These are phyloP conservation scores for Silene conica DNA, from an alignment of 148 eudicot genomes.

Conservation along the genomic window DNA sequence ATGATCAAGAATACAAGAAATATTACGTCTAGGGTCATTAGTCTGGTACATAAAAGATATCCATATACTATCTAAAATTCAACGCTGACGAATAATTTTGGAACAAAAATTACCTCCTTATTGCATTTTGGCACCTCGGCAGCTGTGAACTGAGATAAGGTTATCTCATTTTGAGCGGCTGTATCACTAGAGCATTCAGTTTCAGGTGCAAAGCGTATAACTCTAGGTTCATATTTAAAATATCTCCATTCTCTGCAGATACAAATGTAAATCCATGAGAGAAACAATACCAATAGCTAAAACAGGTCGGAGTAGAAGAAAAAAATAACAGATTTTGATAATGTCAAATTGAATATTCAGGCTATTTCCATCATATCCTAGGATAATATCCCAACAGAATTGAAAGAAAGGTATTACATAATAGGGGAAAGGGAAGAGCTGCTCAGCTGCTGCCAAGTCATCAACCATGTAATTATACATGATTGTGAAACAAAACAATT, in stretches of 20 bases:
- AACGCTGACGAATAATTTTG: background rate
- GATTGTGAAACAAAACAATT: background rate
- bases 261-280: conserved; percentile 13
- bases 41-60: background rate
- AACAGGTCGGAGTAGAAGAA: background rate
- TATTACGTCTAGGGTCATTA: conserved; percentile 10
- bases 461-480: background rate
- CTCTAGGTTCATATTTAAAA: conserved; percentile 55
- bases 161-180: conserved; percentile 36
- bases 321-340: background rate
- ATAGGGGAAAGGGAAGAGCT: background rate
- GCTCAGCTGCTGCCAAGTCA: background rate
- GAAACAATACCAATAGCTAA: conserved; percentile 4
- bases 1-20: conserved; percentile 1
- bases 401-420: background rate
- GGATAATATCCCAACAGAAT: background rate
- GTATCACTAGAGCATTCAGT: conserved; percentile 31
- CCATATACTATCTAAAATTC: background rate
- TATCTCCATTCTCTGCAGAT: conserved; percentile 68
- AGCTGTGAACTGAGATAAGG: conserved; percentile 70
- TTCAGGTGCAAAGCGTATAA: conserved; percentile 53
- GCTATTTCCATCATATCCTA: background rate
- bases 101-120: conserved; percentile 12
- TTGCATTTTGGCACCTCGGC: conserved; percentile 67
- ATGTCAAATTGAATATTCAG: background rate